Evolutionary conservation across 2,329 filamentous ascomycete species (phyloP).

Genomic region (Exophiala lecanii-corni): DNA sequence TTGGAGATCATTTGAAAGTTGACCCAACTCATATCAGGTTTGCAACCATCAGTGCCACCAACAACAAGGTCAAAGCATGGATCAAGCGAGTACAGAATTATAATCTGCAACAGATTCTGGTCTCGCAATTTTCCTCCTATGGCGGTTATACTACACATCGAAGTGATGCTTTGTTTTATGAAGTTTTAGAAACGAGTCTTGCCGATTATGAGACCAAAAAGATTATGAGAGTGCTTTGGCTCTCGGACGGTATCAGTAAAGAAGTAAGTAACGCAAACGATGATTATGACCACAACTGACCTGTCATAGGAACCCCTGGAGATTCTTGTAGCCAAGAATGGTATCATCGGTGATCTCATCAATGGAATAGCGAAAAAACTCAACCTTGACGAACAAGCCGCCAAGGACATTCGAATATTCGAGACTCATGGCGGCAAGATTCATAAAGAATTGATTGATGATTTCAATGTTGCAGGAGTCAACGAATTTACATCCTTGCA

Average conservation of each 20-base stretch:
- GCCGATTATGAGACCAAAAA: slow-evolving; percentile 93
- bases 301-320: slow-evolving; percentile 64
- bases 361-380: slow-evolving; percentile 74
- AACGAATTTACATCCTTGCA: slow-evolving; percentile 81
- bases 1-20: slow-evolving; percentile 70
- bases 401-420: slow-evolving; percentile 70
- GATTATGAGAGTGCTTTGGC: slow-evolving; percentile 72
- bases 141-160: slow-evolving; percentile 64
- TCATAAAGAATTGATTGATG: slow-evolving; percentile 67
- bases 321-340: slow-evolving; percentile 81
- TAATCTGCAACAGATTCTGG: slow-evolving; percentile 74
- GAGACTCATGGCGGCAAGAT: slow-evolving; percentile 80
- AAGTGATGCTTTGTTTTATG: slow-evolving; percentile 79
- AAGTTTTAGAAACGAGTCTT: slow-evolving; percentile 89
- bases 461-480: slow-evolving; percentile 71
- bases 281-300: no score
- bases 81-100: slow-evolving; percentile 69
- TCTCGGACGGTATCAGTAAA: slow-evolving; percentile 87
- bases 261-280: slow-evolving; percentile 56
- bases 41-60: slow-evolving; percentile 74
- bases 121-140: slow-evolving; percentile 66
- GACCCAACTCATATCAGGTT: slow-evolving; percentile 87
- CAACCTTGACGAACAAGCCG: slow-evolving; percentile 70
- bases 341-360: slow-evolving; percentile 73
- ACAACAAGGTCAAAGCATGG: slow-evolving; percentile 69